phyloP scores from a whole-genome alignment of 1,284 basidiomycete genomes.

The Malassezia vespertilionis region DNA sequence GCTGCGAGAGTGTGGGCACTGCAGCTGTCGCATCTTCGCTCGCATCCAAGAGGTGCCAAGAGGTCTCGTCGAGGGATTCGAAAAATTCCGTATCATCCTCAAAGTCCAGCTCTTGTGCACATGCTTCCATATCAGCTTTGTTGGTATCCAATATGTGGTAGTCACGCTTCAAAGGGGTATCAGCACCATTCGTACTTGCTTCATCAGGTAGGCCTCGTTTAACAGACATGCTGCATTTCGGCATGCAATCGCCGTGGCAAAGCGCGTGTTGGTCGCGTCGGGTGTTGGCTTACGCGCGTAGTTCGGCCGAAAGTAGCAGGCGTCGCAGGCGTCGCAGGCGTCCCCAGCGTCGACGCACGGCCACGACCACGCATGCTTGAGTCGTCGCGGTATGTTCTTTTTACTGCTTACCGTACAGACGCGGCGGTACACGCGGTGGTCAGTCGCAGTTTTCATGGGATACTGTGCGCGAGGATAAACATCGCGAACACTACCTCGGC shows the following conservation, averaged over 20 bases:
- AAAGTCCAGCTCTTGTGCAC: conserved; percentile 1
- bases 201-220: no score
- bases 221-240: no score
- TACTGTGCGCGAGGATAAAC: conserved; percentile 34
- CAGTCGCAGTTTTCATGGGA: conserved; percentile 44
- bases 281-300: no score
- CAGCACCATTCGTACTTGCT: no score
- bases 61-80: conserved; percentile 13
- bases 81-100: conserved; percentile 12
- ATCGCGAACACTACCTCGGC: conserved; percentile 45
- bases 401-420: neutral
- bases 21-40: neutral
- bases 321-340: no score
- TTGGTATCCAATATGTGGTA: no score
- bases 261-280: no score
- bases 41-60: conserved; percentile 12
- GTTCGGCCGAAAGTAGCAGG: no score
- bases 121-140: neutral
- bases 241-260: no score
- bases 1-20: neutral
- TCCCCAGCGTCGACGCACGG: no score
- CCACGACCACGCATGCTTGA: no score
- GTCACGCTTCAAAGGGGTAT: no score
- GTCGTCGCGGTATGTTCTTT: conserved; percentile 5
- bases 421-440: conserved; percentile 39